A percentile compares a stretch with the other conserved stretches of the same genome.
These are phyloP conservation scores for Albatrellus ellisii DNA, from an alignment of 768 basidiomycete genomes.

Conservation along the genomic window DNA sequence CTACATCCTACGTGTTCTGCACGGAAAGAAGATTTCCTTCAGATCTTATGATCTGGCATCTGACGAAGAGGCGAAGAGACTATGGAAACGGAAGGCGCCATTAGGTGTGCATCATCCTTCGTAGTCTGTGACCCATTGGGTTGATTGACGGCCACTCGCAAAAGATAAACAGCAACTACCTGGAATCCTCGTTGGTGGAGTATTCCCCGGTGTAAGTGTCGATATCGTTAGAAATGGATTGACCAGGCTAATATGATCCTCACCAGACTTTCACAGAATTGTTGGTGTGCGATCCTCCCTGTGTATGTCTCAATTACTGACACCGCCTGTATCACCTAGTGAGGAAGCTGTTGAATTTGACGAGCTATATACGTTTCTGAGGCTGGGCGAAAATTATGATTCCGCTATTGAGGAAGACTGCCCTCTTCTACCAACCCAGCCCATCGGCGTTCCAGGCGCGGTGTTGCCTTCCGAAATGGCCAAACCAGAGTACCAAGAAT, in stretches of 20 bases:
- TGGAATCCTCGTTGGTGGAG: slow-evolving; percentile 68
- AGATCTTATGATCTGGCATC: slow-evolving; percentile 77
- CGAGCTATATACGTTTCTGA: slow-evolving; percentile 59
- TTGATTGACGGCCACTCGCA: slow-evolving; percentile 3
- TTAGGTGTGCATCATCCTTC: slow-evolving; percentile 30
- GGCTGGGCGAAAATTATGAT: slow-evolving; percentile 60
- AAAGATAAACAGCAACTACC: slow-evolving; percentile 77
- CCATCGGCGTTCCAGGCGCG: slow-evolving; percentile 76
- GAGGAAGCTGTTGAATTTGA: slow-evolving; percentile 78
- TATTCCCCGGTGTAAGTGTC: slow-evolving; percentile 59
- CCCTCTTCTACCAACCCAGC: slow-evolving; percentile 38
- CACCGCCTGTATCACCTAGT: slow-evolving; percentile 23
- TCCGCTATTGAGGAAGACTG: slow-evolving; percentile 43
- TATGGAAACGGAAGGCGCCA: slow-evolving; percentile 79
- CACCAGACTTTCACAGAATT: slow-evolving; percentile 59
- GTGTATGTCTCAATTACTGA: slow-evolving; percentile 2
- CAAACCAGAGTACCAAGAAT: slow-evolving; percentile 58
- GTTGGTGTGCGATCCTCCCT: slow-evolving; percentile 28
- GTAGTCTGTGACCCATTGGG: neutral
- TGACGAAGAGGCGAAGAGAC: slow-evolving; percentile 63
- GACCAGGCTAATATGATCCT: slow-evolving; percentile 3
- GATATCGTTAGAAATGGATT: slow-evolving; percentile 7
- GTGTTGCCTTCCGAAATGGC: slow-evolving; percentile 59
- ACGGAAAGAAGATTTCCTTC: slow-evolving; percentile 77
- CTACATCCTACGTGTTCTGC: slow-evolving; percentile 68